A percentile compares a stretch with the other conserved stretches of the same genome.
phyloP scores from a whole-genome alignment of 169 alveolate species.

The Cryptosporidium canis region DNA sequence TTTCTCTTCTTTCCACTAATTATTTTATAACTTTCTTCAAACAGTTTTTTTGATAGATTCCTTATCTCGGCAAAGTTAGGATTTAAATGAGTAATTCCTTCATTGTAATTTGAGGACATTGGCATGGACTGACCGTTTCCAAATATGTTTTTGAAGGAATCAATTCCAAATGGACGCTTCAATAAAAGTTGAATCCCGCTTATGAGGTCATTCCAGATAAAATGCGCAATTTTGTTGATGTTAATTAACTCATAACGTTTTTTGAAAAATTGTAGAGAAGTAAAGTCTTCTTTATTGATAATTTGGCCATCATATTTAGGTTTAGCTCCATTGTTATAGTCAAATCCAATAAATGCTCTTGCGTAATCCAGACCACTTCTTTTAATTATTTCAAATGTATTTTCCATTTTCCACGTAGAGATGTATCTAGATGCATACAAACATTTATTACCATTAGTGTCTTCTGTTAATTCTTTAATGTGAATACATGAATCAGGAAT shows the following conservation, averaged over 20 bases:
- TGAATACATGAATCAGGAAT: conserved; percentile 56
- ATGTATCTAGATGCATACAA: conserved; percentile 1
- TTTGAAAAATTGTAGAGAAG: neutral
- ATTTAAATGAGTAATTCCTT: neutral
- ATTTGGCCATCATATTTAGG: conserved; percentile 53
- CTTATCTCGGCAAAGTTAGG: neutral
- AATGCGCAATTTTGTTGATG: conserved; percentile 29
- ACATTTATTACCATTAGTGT: neutral
- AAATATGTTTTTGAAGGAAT: neutral
- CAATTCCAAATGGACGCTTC: neutral
- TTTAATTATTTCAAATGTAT: conserved; percentile 16
- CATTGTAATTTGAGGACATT: neutral
- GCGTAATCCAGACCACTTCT: conserved; percentile 16
- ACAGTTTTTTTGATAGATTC: conserved; percentile 21
- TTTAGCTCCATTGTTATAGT: conserved; percentile 6
- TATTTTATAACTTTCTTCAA: conserved; percentile 12
- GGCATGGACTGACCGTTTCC: neutral
- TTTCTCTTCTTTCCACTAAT: neutral
- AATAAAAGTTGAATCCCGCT: conserved; percentile 8
- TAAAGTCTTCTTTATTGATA: conserved; percentile 11
- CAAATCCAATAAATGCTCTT: conserved; percentile 45
- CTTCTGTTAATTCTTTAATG: conserved; percentile 6
- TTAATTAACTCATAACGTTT: conserved; percentile 1
- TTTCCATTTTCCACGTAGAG: conserved; percentile 26
- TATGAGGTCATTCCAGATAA: conserved; percentile 48